These are phyloP conservation scores for Amphichorda felina DNA, from an alignment of 2,329 filamentous ascomycete species.

Conservation along the genomic window DNA sequence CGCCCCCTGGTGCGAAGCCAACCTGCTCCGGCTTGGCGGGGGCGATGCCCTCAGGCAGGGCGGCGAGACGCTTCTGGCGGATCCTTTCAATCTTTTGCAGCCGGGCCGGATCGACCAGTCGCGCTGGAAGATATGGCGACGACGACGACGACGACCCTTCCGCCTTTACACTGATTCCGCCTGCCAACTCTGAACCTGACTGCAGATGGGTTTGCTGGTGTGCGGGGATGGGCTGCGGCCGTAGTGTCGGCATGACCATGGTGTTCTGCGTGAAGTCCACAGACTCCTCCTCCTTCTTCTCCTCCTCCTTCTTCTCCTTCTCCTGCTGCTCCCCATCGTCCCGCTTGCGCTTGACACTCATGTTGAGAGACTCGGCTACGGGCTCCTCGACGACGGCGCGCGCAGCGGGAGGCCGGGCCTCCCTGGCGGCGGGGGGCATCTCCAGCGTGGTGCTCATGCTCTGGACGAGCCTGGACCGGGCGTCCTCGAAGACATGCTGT, in stretches of 20 bases:
- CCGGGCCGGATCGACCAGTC: slow-evolving; percentile 5
- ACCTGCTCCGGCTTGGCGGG: slow-evolving; percentile 24
- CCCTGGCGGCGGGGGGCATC: too few species aligned
- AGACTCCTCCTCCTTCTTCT: slow-evolving; percentile 10
- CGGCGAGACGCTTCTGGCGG: slow-evolving; percentile 17
- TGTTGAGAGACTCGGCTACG: not conserved
- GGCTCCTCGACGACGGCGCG: not conserved
- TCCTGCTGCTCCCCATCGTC: too few species aligned
- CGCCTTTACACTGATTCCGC: not conserved
- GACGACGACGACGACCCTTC: too few species aligned
- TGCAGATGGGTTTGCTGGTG: not conserved
- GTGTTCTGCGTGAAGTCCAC: slow-evolving; percentile 21
- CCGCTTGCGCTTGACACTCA: slow-evolving; percentile 17
- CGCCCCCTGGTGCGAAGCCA: slow-evolving; percentile 22
- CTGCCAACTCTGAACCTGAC: too few species aligned
- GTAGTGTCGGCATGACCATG: slow-evolving; percentile 7
- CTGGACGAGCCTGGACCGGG: not conserved
- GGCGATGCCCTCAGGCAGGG: slow-evolving; percentile 16
- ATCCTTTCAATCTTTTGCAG: slow-evolving; percentile 16
- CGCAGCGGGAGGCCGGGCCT: too few species aligned
- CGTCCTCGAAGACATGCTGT: not conserved
- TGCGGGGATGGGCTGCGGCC: not conserved
- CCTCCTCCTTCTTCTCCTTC: slow-evolving; percentile 3
- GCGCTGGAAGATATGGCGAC: too few species aligned
- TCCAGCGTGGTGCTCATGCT: slow-evolving; percentile 3